Evolutionary conservation across 2,329 filamentous ascomycete genomes (phyloP).

Genomic region (Sporothrix protearum): DNA sequence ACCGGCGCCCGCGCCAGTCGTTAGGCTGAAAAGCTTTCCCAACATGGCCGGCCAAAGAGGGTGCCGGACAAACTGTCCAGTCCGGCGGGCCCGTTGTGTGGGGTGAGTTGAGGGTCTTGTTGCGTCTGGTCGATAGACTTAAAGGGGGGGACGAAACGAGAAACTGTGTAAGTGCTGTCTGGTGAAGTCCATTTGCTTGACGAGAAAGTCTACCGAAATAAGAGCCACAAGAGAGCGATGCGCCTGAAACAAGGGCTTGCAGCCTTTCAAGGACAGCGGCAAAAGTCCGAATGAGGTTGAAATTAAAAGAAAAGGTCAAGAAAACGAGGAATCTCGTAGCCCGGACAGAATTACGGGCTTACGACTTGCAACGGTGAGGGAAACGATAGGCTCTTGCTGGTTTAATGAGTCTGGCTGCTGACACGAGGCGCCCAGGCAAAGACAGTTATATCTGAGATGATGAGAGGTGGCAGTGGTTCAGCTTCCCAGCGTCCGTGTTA

Average conservation of each 20-base stretch:
- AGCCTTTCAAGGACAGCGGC: background rate
- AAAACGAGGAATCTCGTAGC: background rate
- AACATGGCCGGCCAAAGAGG: slow-evolving; percentile 44
- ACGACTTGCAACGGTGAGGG: slow-evolving; percentile 10
- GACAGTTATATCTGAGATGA: background rate
- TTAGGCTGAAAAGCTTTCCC: slow-evolving; percentile 59
- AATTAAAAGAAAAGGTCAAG: background rate
- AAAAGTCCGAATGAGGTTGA: background rate
- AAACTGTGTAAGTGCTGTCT: slow-evolving; percentile 21
- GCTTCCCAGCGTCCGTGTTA: background rate
- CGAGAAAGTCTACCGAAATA: background rate
- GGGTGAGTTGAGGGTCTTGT: background rate
- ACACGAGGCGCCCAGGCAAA: slow-evolving; percentile 2
- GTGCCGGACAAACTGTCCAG: background rate
- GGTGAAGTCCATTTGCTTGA: slow-evolving; percentile 24
- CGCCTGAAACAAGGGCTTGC: background rate
- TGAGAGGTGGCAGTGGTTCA: background rate
- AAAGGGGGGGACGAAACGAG: slow-evolving; percentile 21
- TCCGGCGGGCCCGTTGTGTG: background rate
- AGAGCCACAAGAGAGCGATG: background rate
- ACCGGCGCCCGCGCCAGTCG: slow-evolving; percentile 45
- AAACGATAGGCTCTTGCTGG: background rate
- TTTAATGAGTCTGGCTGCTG: background rate
- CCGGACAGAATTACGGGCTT: background rate
- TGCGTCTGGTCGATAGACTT: background rate